Evolutionary conservation across 805 yeast genomes (phyloP), one percentile per base, ranked within the genome.

Genomic region (Zygoascus flipseniorum): DNA sequence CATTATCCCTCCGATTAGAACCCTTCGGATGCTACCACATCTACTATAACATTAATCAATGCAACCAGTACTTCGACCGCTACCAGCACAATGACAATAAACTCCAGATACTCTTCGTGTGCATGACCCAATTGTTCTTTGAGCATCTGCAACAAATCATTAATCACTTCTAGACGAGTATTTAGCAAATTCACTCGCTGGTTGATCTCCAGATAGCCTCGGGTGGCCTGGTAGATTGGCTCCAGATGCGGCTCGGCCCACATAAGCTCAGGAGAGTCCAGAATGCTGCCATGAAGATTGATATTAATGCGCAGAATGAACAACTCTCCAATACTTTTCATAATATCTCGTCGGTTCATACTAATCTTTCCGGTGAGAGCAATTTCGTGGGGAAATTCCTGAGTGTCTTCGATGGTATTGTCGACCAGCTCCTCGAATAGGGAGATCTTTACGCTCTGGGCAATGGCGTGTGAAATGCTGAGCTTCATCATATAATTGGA

Each of bases 221-320:
- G 80, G 1, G 96, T 89, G 0, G 98, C 97, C 68, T 90, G 97
- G 70, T 93, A 93, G 51, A 92, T 89, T 1, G 99, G 99, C 66
- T 93, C 99, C 56, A 93, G 74, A 64, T 90, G 97, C 1, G 99
- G 99, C 67, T 93, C 98, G 0, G 97, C 82, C 99, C 99, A 93
- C 97, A 93, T 89, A 54, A 93, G 79, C 68, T 93, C 99, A 1
- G 99, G 99, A 1, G 96, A 87, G 67, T 93, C 99, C 56, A 93
- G 74, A 28, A 93, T 95, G 16, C 76, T 71, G 18, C 77, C 77
- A 50, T 73, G 77, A 53, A 73, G 57, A 53, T 73, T 73, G 57
- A 72, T 69, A 54, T 72, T 59, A 55, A 73, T 74, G 19, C 77
- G 65, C 59, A 93, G 72, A 55, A 93, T 93, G 68, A 93, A 93